A percentile compares a stretch with the other conserved stretches of the same genome.
phyloP scores from a whole-genome alignment of 306 rosid species.

The Cicer yamashitae region DNA sequence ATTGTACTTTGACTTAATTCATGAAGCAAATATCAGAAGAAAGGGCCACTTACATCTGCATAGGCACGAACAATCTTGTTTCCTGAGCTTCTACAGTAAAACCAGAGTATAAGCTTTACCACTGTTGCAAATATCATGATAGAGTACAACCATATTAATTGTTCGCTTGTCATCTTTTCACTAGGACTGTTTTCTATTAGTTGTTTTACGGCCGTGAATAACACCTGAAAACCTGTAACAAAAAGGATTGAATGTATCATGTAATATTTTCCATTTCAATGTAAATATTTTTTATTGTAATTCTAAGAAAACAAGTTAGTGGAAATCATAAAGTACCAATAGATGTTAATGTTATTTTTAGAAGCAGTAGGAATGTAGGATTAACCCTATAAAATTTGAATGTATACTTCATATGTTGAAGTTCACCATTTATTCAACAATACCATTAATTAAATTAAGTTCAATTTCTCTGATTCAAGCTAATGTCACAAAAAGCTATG shows the following conservation, averaged over 20 bases:
- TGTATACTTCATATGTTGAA: not conserved
- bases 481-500: conserved; percentile 12
- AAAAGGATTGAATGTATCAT: conserved; percentile 30
- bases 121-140: conserved; percentile 81
- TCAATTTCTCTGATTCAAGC: conserved; percentile 31
- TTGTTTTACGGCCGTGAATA: conserved; percentile 73
- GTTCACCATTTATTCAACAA: conserved; percentile 6
- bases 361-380: conserved; percentile 7
- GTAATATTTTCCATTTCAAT: not conserved
- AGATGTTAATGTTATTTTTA: not conserved
- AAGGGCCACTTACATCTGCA: conserved; percentile 63
- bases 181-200: conserved; percentile 56
- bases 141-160: conserved; percentile 69
- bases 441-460: conserved; percentile 36
- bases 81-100: conserved; percentile 80
- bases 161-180: conserved; percentile 61
- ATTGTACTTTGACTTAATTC: conserved; percentile 23
- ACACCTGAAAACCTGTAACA: conserved; percentile 85
- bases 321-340: not conserved
- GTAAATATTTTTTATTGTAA: not conserved
- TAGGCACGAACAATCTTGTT: conserved; percentile 90
- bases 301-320: conserved; percentile 11
- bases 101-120: conserved; percentile 86
- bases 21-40: conserved; percentile 28
- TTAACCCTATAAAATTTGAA: not conserved